Evolutionary conservation across 208 protist genomes (phyloP).

Genomic region (Trypanosoma avium): DNA sequence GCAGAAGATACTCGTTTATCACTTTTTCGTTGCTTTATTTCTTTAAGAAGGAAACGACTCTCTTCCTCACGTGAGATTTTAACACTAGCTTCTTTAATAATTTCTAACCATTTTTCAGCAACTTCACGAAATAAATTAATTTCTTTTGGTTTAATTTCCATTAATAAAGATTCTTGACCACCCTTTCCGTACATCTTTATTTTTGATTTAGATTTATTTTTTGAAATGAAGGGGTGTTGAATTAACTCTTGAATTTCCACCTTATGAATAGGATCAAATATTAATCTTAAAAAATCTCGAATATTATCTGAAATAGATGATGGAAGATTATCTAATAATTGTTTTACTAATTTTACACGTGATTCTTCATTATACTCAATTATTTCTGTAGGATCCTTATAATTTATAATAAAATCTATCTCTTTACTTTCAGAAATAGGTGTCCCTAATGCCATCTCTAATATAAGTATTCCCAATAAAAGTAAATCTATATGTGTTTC

Average conservation of each 20-base stretch:
- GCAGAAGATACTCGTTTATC: not conserved
- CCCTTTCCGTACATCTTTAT: not conserved
- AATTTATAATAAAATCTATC: not conserved
- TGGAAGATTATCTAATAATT: constrained; percentile 10
- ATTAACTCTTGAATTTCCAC: constrained; percentile 6
- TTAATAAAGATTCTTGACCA: not conserved
- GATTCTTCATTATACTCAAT: constrained; percentile 1
- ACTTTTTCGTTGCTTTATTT: constrained; percentile 11
- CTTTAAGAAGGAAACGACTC: constrained; percentile 5
- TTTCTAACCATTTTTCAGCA: constrained; percentile 6
- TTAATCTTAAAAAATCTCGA: not conserved
- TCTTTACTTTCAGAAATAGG: constrained; percentile 3
- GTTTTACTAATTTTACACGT: constrained; percentile 3
- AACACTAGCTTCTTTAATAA: constrained; percentile 9
- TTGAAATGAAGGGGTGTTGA: constrained; percentile 11
- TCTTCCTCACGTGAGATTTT: not conserved
- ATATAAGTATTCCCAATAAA: constrained; percentile 3
- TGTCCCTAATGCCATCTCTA: constrained; percentile 26
- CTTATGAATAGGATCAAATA: constrained; percentile 8
- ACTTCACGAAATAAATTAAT: constrained; percentile 21
- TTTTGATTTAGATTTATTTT: not conserved
- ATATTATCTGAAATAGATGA: constrained; percentile 9
- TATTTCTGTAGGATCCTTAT: constrained; percentile 11
- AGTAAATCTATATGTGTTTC: constrained; percentile 23
- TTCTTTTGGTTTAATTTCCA: constrained; percentile 19